Evolutionary conservation across 495 filamentous ascomycete species (phyloP).

Genomic region (Trichocladium uniseriatum): DNA sequence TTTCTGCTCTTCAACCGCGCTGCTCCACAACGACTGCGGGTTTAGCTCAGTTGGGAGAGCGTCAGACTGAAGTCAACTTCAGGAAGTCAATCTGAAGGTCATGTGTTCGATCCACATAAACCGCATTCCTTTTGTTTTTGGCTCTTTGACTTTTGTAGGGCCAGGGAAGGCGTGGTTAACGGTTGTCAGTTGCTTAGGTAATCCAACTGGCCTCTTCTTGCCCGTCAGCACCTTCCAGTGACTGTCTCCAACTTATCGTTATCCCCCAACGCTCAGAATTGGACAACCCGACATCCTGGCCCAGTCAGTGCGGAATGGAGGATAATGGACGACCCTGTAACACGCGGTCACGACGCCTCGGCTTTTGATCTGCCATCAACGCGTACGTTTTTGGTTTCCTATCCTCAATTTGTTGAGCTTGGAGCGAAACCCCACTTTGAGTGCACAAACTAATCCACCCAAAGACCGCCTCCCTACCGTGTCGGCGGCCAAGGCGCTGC

Average conservation of each 20-base stretch:
- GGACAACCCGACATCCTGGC: too few species aligned
- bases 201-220: not conserved
- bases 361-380: conserved; percentile 34
- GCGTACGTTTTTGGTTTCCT: conserved; percentile 6
- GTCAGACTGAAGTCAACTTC: too few species aligned
- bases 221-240: too few species aligned
- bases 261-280: too few species aligned
- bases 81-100: too few species aligned
- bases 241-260: not conserved
- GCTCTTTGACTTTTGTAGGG: too few species aligned
- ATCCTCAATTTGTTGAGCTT: not conserved
- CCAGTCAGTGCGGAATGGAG: not conserved
- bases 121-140: not conserved
- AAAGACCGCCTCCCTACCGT: conserved; percentile 75
- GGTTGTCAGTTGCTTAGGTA: too few species aligned
- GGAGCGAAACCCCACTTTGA: too few species aligned
- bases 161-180: too few species aligned
- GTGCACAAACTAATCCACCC: too few species aligned
- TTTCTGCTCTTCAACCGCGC: too few species aligned
- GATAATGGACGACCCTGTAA: conserved; percentile 35
- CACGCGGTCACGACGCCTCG: conserved; percentile 38
- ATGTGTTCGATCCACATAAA: too few species aligned
- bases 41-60: conserved; percentile 24
- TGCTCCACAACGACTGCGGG: conserved; percentile 9
- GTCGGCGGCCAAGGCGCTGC: conserved; percentile 75